phyloP scores from a whole-genome alignment of 176 grass and related monocot species.

The Oryza australiensis region DNA sequence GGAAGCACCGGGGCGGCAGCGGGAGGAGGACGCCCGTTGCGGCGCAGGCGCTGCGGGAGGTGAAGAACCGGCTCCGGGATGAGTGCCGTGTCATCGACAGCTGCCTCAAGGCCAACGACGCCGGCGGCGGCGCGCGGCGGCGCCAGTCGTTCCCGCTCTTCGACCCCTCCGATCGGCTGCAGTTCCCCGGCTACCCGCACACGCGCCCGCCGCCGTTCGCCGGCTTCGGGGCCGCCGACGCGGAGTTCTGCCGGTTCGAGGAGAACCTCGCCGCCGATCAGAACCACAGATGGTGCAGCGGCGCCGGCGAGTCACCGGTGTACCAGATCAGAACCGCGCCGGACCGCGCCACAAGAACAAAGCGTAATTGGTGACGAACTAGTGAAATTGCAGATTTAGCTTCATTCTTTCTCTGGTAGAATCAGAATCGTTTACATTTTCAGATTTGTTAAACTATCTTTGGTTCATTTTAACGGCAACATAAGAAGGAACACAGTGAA shows the following conservation, averaged over 20 bases:
- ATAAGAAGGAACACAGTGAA: not conserved
- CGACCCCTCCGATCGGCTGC: constrained; percentile 46
- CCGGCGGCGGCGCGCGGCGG: constrained; percentile 21
- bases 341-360: not conserved
- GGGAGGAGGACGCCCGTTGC: not conserved
- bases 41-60: constrained; percentile 47
- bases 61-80: constrained; percentile 56
- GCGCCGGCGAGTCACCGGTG: constrained; percentile 50
- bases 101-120: constrained; percentile 50
- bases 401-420: constrained; percentile 2
- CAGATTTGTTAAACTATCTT: not conserved
- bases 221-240: not conserved
- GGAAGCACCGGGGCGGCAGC: not conserved
- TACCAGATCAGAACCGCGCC: constrained; percentile 50
- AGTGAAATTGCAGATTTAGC: not conserved
- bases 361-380: constrained; percentile 20
- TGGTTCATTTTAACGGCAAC: not conserved
- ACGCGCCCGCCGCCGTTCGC: constrained; percentile 7
- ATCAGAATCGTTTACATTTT: not conserved
- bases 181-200: constrained; percentile 64
- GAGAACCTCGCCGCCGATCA: not conserved
- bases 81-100: constrained; percentile 71
- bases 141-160: constrained; percentile 66
- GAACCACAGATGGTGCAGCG: constrained; percentile 16
- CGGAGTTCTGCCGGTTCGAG: constrained; percentile 1